phyloP scores from a whole-genome alignment of 1,139 yeast genomes.

The Hyphopichia burtonii region DNA sequence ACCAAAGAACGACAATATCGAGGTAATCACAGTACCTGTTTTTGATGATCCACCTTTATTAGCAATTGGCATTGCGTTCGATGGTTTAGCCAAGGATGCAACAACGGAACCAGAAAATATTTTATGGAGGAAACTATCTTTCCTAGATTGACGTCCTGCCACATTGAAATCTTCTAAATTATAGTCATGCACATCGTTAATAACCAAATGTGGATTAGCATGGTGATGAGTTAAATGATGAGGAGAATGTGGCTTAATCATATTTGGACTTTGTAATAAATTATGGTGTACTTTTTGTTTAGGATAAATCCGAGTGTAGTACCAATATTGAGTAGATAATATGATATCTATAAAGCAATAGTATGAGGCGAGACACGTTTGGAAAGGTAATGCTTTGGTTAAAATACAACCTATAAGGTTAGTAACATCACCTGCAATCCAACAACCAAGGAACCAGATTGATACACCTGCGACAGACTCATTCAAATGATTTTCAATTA shows the following conservation, averaged over 20 bases:
- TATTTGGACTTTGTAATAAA: constrained; percentile 22
- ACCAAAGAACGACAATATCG: background rate
- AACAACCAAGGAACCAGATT: constrained; percentile 62
- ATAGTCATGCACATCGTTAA: background rate
- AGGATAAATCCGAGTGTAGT: constrained; percentile 21
- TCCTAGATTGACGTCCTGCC: background rate
- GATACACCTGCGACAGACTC: constrained; percentile 83
- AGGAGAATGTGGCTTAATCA: constrained; percentile 12
- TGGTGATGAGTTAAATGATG: background rate
- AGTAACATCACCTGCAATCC: constrained; percentile 83
- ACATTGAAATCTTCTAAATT: too few species aligned
- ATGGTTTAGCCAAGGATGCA: constrained; percentile 1
- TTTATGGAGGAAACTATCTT: constrained; percentile 2
- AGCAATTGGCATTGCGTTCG: constrained; percentile 2
- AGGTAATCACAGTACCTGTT: too few species aligned
- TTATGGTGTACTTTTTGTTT: constrained; percentile 23
- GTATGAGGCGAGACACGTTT: constrained; percentile 65
- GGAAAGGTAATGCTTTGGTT: constrained; percentile 74
- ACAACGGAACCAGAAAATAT: background rate
- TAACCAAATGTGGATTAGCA: background rate
- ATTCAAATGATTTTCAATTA: constrained; percentile 66
- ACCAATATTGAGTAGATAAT: constrained; percentile 56
- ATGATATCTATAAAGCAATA: constrained; percentile 73
- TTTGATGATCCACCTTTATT: too few species aligned
- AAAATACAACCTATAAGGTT: constrained; percentile 73